A percentile compares a stretch with the other conserved stretches of the same genome.
These are phyloP conservation scores for Paecilomyces variotii DNA, from an alignment of 2,329 filamentous ascomycete species.

Conservation along the genomic window DNA sequence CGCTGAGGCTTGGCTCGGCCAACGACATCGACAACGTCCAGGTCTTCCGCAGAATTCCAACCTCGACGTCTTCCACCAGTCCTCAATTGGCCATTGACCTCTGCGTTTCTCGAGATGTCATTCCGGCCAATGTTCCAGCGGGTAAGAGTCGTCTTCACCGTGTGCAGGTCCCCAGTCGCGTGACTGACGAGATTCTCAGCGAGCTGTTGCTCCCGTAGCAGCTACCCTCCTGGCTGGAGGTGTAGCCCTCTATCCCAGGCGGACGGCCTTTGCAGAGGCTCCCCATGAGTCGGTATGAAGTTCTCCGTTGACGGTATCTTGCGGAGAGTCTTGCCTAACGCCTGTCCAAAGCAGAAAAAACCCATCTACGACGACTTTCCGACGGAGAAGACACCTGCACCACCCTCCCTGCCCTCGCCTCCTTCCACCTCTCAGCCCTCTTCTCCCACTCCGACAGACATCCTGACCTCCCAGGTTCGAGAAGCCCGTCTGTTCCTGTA, in stretches of 20 bases:
- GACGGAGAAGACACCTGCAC: slow-evolving; percentile 13
- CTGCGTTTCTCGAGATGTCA: slow-evolving; percentile 25
- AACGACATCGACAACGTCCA: slow-evolving; percentile 14
- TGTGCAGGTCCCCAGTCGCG: slow-evolving; percentile 7
- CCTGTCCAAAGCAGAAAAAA: slow-evolving; percentile 24
- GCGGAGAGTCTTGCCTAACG: slow-evolving; percentile 4
- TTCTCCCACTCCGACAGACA: slow-evolving; percentile 75
- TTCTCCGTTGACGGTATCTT: neutral
- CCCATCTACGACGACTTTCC: slow-evolving; percentile 37
- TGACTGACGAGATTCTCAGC: slow-evolving; percentile 22
- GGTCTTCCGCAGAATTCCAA: slow-evolving; percentile 8
- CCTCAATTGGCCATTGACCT: slow-evolving; percentile 18
- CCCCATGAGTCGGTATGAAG: slow-evolving; percentile 27
- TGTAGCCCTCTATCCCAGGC: slow-evolving; percentile 32
- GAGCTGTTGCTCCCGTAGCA: slow-evolving; percentile 33
- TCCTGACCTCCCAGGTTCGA: slow-evolving; percentile 75
- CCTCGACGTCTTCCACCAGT: slow-evolving; percentile 10
- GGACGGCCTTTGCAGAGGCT: slow-evolving; percentile 36
- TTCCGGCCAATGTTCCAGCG: slow-evolving; percentile 35
- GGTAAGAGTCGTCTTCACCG: slow-evolving; percentile 18
- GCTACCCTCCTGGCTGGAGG: slow-evolving; percentile 33
- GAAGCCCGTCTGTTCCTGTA: slow-evolving; percentile 74
- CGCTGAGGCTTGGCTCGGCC: slow-evolving; percentile 18
- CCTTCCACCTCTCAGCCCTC: slow-evolving; percentile 14
- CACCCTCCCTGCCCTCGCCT: slow-evolving; percentile 13